phyloP scores from a whole-genome alignment of 306 rosid genomes.

The Vigna mungo region DNA sequence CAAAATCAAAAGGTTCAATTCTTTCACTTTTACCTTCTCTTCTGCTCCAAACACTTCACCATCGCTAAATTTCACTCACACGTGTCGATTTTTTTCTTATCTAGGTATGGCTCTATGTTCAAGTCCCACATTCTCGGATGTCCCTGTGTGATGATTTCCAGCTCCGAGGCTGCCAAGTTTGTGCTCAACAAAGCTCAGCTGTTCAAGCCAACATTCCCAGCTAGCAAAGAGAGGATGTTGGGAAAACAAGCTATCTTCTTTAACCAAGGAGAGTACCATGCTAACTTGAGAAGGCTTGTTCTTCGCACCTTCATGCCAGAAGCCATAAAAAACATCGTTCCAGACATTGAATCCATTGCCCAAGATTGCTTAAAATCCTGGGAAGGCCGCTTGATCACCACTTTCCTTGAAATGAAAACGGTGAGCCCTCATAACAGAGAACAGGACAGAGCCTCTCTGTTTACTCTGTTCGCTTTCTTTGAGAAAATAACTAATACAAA shows the following conservation, averaged over 20 bases:
- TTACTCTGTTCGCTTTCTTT: neutral
- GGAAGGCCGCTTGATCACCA: slow-evolving; percentile 70
- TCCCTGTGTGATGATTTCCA: slow-evolving; percentile 94
- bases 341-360: slow-evolving; percentile 78
- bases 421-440: slow-evolving; percentile 46
- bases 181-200: slow-evolving; percentile 81
- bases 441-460: slow-evolving; percentile 38
- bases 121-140: slow-evolving; percentile 97
- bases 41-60: neutral
- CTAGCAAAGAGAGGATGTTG: slow-evolving; percentile 95
- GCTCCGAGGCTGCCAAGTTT: slow-evolving; percentile 90
- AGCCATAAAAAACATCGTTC: slow-evolving; percentile 57
- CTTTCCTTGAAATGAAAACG: slow-evolving; percentile 91
- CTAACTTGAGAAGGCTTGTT: slow-evolving; percentile 81
- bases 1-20: slow-evolving; percentile 64
- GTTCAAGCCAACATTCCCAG: slow-evolving; percentile 95
- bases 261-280: slow-evolving; percentile 93
- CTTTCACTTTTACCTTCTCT: neutral
- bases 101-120: slow-evolving; percentile 91
- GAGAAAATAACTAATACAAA: neutral
- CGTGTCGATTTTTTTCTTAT: neutral
- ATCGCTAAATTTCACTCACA: neutral
- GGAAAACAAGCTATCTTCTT: slow-evolving; percentile 95
- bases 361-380: slow-evolving; percentile 65
- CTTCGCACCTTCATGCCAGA: slow-evolving; percentile 91